Base-by-base conservation (phyloP, 2,329 filamentous ascomycete genomes). In the Aspergillus caelatus region DNA sequence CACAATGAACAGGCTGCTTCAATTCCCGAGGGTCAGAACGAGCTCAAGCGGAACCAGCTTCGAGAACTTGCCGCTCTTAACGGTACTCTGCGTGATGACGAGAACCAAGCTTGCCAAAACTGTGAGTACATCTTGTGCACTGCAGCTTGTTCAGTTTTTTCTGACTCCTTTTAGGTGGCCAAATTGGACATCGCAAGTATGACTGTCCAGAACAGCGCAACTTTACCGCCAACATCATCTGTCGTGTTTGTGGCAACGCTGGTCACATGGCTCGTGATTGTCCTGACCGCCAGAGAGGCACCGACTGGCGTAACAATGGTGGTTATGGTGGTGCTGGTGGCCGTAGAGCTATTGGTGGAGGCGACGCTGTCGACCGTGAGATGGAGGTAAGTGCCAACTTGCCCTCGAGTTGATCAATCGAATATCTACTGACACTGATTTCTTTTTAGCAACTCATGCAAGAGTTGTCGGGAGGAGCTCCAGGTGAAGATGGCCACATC, bases 41-140 rank as follows among this genome's bases (percentile, higher is more conserved):
- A 98, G 80, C 89, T 99, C 74, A 99, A 99, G 87, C 90, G 95
- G 61, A 98, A 98, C 81, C 95, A 99, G 81, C 91, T 99, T 62
- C 92, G 95, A 81, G 95, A 99, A 80, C 91, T 99, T 68, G 95
- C 95, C 50, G 93, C 95, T 30, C 91, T 99, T 73, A 99, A 99
- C 88, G 95, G 95, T 87, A 99, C 95, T 10, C 89, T 99, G 23
- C 94, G 95, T 83, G 95, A 99, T 76, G 95, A 99, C 74, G 95
- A 99, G 79, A 99, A 99, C 80, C 95, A 99, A 79, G 95, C 95
- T 69, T 99, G 95, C 82, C 95, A 99, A 83, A 99, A 99, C 84
- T 99, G 88, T 83, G 80, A 77, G 83, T 79, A 28, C 32, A 16
- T 26, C n/a, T 34, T 55, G n/a, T 39, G 19, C 23, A 6, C 28